Evolutionary conservation across 176 grass and related monocot genomes (phyloP), one percentile per base, ranked within the genome.

Genomic region (Stipa capillata): DNA sequence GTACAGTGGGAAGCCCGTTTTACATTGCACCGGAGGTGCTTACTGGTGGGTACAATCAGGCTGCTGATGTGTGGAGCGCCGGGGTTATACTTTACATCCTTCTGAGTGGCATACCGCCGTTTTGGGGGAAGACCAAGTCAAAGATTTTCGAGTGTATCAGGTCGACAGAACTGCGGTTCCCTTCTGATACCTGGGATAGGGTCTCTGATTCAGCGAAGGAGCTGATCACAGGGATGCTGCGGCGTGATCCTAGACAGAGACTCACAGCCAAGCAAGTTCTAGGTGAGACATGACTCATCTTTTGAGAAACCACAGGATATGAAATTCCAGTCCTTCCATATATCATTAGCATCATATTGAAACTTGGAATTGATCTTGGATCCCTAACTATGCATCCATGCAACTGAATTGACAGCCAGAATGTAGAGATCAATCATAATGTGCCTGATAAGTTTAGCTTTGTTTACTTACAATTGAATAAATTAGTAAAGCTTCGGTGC

Each of bases 31-130:
- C 96, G 13, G 96, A 99, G 84, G 96, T 99, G 31, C 90, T 99
- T 1, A 72, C 96, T 4, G 88, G 96, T 41, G 90, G 92, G 16
- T 99, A 99, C 79, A 95, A 91, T 23, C 92, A 99, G 72, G 88
- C 90, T 3, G 96, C 96, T 1, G 96, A 99, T 48, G 88, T 99
- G 23, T 99, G 96, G 96, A 94, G 91, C 27, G 84, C 92, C 0
- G 96, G 96, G 33, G 86, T 99, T 27, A 93, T 99, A 91, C 84
- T 99, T 14, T 95, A 99, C 88, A 99, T 99, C 79, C 92, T 99
- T 47, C 78, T 99, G 12, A 99, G 96, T 31, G 92, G 92, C 41
- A 87, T 93, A 50, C 96, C 96, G 0, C 96, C 96, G 0, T 99
- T 99, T 58, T 95, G 96, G 96, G 92, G 96, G 31, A 89, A 95